Conservation (phyloP, 371 early-diverging fungal genomes). For the Rhizomucor pusillus region DNA sequence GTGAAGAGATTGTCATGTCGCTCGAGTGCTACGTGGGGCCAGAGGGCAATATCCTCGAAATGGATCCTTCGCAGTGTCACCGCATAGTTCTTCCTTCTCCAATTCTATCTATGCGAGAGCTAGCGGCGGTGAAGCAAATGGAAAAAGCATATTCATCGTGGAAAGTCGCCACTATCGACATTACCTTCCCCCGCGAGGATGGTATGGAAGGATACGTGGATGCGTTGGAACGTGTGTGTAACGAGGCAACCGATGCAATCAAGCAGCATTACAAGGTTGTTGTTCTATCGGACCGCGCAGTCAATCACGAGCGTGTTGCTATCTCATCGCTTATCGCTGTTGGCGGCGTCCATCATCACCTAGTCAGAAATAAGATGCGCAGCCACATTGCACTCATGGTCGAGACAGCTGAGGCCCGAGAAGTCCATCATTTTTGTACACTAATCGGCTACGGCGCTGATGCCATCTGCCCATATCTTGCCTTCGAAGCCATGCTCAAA, state of each 20-base stretch:
- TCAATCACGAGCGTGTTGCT: constrained; percentile 73
- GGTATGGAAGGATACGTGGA: constrained; percentile 76
- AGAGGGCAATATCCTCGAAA: constrained; percentile 89
- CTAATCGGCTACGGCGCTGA: constrained; percentile 97
- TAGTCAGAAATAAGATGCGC: constrained; percentile 86
- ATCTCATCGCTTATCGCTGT: constrained; percentile 85
- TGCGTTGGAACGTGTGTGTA: constrained; percentile 83
- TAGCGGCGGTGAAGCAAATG: constrained; percentile 75
- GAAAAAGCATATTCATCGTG: constrained; percentile 62
- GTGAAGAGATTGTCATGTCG: constrained; percentile 97
- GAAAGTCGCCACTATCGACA: constrained; percentile 83
- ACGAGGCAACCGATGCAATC: constrained; percentile 80
- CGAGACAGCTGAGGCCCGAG: constrained; percentile 94
- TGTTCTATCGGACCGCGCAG: constrained; percentile 79
- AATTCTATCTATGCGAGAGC: constrained; percentile 78
- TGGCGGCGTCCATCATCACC: constrained; percentile 94
- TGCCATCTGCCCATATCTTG: constrained; percentile 92
- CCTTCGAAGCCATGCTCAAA: constrained; percentile 85
- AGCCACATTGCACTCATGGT: constrained; percentile 86
- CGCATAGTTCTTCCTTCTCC: constrained; percentile 82
- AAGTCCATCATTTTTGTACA: constrained; percentile 96
- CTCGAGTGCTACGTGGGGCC: constrained; percentile 94
- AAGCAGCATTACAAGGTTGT: constrained; percentile 77
- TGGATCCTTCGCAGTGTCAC: constrained; percentile 74
- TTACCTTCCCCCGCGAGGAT: constrained; percentile 74